Evolutionary conservation across 148 eudicot genomes (phyloP), one percentile per base, ranked within the genome.

Genomic region (Chenopodium quinoa): DNA sequence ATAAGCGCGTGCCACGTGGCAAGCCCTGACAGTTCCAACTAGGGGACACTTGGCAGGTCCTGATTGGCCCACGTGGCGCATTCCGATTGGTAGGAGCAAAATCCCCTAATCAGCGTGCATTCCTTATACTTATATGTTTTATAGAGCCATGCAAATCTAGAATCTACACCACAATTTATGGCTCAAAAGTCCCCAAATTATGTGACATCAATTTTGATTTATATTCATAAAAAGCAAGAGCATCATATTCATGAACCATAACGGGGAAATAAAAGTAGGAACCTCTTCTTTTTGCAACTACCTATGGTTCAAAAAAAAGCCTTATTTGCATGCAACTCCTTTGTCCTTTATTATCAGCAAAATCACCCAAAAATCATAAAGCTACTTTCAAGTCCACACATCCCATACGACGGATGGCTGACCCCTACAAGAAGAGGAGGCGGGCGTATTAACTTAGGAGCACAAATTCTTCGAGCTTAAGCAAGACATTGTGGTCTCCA

Each of bases 231-330:
- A 78, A 77, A 65, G 73, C 2, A 71, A 56, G 54, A 83, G 85
- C 73, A 83, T 83, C 78, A 83, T 48, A 78, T 78, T 72, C 73
- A 73, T 63, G 77, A 72, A 78, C 40, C 71, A 60, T 37, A 27
- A 77, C 19, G 48, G 4, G 17, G 3, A 68, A 66, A 75, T 40
- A 27, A 50, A 50, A 31, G 23, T 44, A 37, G 77, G 75, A 17
- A 22, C 32, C 32, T 58, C 72, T 69, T 32, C 76, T 83, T 40
- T 83, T 83, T 46, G 63, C 23, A 78, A 63, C 80, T 5, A 56
- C 62, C 7, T 56, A 56, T 56, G 60, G 60, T 56, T 12, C 4
- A 56, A 12, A 56, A 56, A 56, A 56, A 56, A 56, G 60, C 60
- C 20, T 16, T 56, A 17, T 13, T 56, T 56, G 60, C 16, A 10